phyloP scores from a whole-genome alignment of 163 green algal species.

The Chloroidium sp. region DNA sequence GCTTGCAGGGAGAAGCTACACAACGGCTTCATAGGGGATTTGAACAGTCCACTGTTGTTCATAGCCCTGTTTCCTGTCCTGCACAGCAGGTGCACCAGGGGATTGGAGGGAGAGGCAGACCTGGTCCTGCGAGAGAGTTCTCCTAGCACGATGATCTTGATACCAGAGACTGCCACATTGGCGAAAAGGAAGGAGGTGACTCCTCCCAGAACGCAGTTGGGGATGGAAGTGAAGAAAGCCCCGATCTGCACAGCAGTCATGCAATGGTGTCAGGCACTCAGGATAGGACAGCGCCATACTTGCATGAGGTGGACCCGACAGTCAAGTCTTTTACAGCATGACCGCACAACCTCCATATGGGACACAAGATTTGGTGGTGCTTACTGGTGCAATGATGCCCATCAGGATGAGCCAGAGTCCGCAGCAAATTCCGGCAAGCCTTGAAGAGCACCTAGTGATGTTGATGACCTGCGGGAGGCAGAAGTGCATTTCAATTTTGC shows the following conservation, averaged over 20 bases:
- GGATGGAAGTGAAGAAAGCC: constrained; percentile 33
- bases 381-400: constrained; percentile 43
- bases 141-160: constrained; percentile 28
- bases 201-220: constrained; percentile 36
- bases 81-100: too few relatives aligned
- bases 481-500: too few relatives aligned
- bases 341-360: too few relatives aligned
- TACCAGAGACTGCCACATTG: constrained; percentile 53
- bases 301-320: too few relatives aligned
- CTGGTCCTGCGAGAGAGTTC: not conserved
- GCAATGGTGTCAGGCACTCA: too few relatives aligned
- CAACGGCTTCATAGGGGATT: too few relatives aligned
- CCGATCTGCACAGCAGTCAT: not conserved
- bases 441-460: constrained; percentile 52
- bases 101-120: too few relatives aligned
- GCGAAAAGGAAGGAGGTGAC: constrained; percentile 58
- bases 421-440: constrained; percentile 53
- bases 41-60: too few relatives aligned
- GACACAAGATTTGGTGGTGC: constrained; percentile 22
- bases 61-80: too few relatives aligned
- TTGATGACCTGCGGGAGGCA: constrained; percentile 31
- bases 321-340: too few relatives aligned
- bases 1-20: too few relatives aligned
- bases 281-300: too few relatives aligned
- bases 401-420: constrained; percentile 68